A percentile compares a stretch with the other conserved stretches of the same genome.
Conservation (phyloP, 2,329 filamentous ascomycete species). For the Ceratocystis alfenasii region DNA sequence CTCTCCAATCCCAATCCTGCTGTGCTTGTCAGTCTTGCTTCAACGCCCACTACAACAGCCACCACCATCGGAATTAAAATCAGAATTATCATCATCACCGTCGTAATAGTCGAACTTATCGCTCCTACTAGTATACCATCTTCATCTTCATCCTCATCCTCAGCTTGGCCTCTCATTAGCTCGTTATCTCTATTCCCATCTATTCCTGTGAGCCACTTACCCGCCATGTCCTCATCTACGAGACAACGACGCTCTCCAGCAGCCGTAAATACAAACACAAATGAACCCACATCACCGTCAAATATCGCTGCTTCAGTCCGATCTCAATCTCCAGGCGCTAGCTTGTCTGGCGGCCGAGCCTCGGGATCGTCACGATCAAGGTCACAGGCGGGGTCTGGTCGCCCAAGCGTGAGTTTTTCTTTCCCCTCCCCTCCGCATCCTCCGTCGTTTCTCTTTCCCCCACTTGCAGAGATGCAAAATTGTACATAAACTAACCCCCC, state of each 20-base stretch:
- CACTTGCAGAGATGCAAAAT: background rate
- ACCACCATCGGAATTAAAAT: too few species aligned
- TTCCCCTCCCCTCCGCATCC: background rate
- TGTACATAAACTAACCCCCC: background rate
- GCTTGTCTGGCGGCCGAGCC: constrained; percentile 50
- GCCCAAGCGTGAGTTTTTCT: constrained; percentile 44
- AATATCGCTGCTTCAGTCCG: constrained; percentile 38
- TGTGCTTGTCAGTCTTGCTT: too few species aligned
- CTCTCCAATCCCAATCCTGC: too few species aligned
- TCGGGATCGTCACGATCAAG: constrained; percentile 47
- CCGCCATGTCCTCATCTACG: constrained; percentile 24
- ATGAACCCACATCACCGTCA: constrained; percentile 41
- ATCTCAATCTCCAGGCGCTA: constrained; percentile 47
- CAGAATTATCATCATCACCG: too few species aligned
- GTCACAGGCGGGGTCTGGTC: constrained; percentile 28
- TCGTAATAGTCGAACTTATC: too few species aligned
- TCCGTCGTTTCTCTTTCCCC: background rate
- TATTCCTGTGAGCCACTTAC: background rate
- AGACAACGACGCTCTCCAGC: constrained; percentile 53
- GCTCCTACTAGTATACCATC: too few species aligned
- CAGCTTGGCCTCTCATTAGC: background rate
- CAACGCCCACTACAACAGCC: too few species aligned
- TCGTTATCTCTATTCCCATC: background rate
- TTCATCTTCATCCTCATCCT: background rate
- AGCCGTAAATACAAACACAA: constrained; percentile 29